Percentiles rank a stretch among this genome's conserved stretches.
phyloP scores from a whole-genome alignment of 2,329 filamentous ascomycete species.

The Gremmenia infestans region DNA sequence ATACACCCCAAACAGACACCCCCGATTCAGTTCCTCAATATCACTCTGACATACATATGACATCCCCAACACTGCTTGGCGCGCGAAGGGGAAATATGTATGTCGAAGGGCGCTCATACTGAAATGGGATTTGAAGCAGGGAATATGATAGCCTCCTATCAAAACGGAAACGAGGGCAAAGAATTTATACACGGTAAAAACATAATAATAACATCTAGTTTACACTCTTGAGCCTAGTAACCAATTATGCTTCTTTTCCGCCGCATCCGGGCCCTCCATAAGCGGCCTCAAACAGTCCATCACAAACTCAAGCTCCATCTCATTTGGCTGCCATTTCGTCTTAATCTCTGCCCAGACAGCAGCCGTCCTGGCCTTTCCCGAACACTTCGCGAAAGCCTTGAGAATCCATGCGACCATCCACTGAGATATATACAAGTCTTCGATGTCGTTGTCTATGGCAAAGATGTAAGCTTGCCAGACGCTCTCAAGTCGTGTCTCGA shows the following conservation, averaged over 20 bases:
- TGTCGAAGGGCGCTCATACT: too few relatives aligned
- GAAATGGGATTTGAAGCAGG: too few relatives aligned
- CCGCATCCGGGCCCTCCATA: slow-evolving; percentile 15
- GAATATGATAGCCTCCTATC: too few relatives aligned
- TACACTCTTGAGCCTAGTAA: slow-evolving; percentile 14
- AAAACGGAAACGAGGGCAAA: neutral
- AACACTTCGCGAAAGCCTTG: slow-evolving; percentile 54
- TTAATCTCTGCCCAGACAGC: slow-evolving; percentile 30
- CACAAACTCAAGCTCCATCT: slow-evolving; percentile 28
- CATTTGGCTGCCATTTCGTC: slow-evolving; percentile 27
- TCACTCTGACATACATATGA: too few relatives aligned
- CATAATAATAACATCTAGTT: neutral
- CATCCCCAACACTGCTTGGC: too few relatives aligned
- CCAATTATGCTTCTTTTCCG: slow-evolving; percentile 17
- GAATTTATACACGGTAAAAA: neutral
- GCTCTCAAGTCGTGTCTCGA: slow-evolving; percentile 57
- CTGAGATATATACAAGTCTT: slow-evolving; percentile 47
- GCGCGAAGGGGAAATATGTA: too few relatives aligned
- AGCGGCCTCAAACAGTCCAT: slow-evolving; percentile 21
- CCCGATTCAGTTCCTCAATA: too few relatives aligned
- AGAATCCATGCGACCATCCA: slow-evolving; percentile 60
- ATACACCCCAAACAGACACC: too few relatives aligned
- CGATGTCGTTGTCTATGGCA: slow-evolving; percentile 42
- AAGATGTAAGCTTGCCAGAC: slow-evolving; percentile 62
- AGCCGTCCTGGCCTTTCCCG: slow-evolving; percentile 25